Evolutionary conservation across 1,139 yeast species (phyloP).

Genomic region (Diutina siamensis): DNA sequence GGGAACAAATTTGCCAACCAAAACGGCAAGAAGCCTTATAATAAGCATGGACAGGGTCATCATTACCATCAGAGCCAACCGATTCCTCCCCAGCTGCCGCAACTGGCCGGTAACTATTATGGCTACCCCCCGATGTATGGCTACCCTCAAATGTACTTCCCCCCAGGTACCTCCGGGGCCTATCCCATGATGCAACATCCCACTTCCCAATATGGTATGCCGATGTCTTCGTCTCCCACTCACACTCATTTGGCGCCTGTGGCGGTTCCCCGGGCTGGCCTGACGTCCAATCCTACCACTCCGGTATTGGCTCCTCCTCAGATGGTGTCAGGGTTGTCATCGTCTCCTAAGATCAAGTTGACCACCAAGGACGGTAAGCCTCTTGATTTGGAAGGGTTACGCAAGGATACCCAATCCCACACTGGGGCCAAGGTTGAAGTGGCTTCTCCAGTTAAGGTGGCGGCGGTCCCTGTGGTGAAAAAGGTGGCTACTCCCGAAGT

Average conservation of each 20-base stretch:
- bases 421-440: neutral
- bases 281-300: constrained; percentile 9
- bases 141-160: constrained; percentile 10
- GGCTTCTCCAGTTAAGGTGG: no score
- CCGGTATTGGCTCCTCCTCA: constrained; percentile 5
- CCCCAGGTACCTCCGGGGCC: constrained; percentile 9
- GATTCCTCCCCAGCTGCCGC: constrained; percentile 1
- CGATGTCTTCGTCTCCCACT: constrained; percentile 1
- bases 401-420: constrained; percentile 15
- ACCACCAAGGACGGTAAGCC: constrained; percentile 39
- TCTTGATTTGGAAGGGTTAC: constrained; percentile 33
- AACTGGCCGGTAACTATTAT: constrained; percentile 3
- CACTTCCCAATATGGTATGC: constrained; percentile 1
- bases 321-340: constrained; percentile 9
- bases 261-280: constrained; percentile 11
- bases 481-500: constrained; percentile 3
- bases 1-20: constrained; percentile 5
- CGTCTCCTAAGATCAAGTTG: constrained; percentile 19
- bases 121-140: constrained; percentile 10
- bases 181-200: constrained; percentile 8
- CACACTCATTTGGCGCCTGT: constrained; percentile 7
- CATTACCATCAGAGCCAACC: constrained; percentile 6
- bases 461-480: neutral
- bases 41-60: constrained; percentile 3
- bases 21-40: constrained; percentile 7